phyloP scores from a whole-genome alignment of 2,329 filamentous ascomycete species.

The Aspergillus fructus region DNA sequence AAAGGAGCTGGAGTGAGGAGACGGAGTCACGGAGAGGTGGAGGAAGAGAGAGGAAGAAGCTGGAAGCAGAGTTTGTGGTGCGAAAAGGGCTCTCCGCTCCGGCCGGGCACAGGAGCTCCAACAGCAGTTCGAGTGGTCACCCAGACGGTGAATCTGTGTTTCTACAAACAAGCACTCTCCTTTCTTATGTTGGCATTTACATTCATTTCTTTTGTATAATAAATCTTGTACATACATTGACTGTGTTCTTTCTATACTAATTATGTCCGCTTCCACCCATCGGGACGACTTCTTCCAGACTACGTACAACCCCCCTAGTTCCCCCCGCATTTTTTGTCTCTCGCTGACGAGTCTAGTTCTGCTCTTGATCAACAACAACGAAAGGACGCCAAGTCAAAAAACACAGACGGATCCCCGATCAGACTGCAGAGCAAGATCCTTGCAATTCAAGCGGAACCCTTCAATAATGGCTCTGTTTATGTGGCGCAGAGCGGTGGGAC shows the following conservation, averaged over 20 bases:
- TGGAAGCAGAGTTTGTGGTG: slow-evolving; percentile 33
- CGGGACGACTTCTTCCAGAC: slow-evolving; percentile 89
- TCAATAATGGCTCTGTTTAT: slow-evolving; percentile 63
- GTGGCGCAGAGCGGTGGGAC: slow-evolving; percentile 85
- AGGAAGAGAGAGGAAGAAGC: slow-evolving; percentile 26
- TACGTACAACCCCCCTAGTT: slow-evolving; percentile 49
- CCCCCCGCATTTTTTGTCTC: slow-evolving; percentile 4
- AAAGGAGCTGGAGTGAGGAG: slow-evolving; percentile 9
- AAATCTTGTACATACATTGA: not conserved
- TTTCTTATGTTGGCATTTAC: not conserved
- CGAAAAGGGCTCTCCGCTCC: slow-evolving; percentile 30
- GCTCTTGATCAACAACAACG: slow-evolving; percentile 54
- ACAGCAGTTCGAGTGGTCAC: slow-evolving; percentile 25
- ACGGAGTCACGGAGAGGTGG: slow-evolving; percentile 10
- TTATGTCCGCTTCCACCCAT: slow-evolving; percentile 68
- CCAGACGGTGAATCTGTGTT: not conserved
- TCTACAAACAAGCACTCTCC: not conserved
- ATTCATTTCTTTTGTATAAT: not conserved
- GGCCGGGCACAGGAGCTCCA: slow-evolving; percentile 31
- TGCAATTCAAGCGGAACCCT: slow-evolving; percentile 68
- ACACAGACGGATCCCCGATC: slow-evolving; percentile 80
- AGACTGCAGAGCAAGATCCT: slow-evolving; percentile 82
- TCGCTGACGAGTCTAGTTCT: slow-evolving; percentile 39
- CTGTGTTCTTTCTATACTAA: not conserved
- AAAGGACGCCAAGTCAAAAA: slow-evolving; percentile 72